Conservation (phyloP, 305 asterid species). For the Fraxinus dipetala region DNA sequence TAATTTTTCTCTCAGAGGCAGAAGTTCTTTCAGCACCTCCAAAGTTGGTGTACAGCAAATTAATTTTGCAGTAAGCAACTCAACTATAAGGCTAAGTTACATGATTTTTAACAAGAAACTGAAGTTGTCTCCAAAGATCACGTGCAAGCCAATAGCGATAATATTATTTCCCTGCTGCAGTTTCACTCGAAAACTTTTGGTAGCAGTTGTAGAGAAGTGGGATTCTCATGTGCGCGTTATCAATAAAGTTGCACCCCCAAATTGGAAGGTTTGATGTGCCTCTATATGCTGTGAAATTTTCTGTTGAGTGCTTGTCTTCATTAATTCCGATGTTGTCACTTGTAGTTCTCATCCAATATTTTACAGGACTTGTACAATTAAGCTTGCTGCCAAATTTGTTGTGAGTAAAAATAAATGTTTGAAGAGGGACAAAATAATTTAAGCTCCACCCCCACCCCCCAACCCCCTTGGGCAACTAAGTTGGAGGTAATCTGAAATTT, state of each 20-base stretch:
- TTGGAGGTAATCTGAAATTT: too few relatives aligned
- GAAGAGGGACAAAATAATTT: not conserved
- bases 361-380: not conserved
- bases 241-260: slow-evolving; percentile 65
- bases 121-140: not conserved
- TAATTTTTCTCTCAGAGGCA: slow-evolving; percentile 53
- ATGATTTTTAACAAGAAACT: not conserved
- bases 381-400: not conserved
- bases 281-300: not conserved
- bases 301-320: not conserved
- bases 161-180: slow-evolving; percentile 46
- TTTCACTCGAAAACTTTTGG: slow-evolving; percentile 76
- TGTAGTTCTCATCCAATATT: not conserved
- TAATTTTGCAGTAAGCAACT: slow-evolving; percentile 63
- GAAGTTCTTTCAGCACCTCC: slow-evolving; percentile 98
- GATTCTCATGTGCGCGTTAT: slow-evolving; percentile 64
- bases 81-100: slow-evolving; percentile 7
- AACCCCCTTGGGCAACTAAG: too few relatives aligned
- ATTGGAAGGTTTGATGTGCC: slow-evolving; percentile 72
- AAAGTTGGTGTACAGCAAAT: slow-evolving; percentile 87
- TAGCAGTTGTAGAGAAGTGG: slow-evolving; percentile 55
- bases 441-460: too few relatives aligned
- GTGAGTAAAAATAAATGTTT: too few relatives aligned
- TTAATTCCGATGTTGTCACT: not conserved
- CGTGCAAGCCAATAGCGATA: not conserved